Percentiles rank a stretch among this genome's conserved stretches.
Conservation (phyloP, 73 alveolate species). For the Effrenium voratum region DNA sequence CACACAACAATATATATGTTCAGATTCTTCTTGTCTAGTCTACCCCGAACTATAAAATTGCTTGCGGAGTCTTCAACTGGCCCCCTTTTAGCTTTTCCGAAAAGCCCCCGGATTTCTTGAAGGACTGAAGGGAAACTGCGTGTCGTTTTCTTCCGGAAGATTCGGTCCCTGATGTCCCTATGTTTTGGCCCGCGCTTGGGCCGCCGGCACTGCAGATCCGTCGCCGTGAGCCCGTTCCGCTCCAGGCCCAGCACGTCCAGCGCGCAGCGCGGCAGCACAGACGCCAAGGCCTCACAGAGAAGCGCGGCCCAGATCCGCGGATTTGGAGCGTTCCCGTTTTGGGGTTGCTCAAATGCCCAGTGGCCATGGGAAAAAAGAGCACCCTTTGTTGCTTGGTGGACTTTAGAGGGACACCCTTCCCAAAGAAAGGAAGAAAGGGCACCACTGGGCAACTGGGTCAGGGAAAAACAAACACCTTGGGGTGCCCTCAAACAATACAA, state of each 20-base stretch:
- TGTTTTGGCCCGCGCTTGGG: too few species aligned
- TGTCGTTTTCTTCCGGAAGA: too few species aligned
- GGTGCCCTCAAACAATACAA: background rate
- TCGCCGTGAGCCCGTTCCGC: constrained; percentile 25
- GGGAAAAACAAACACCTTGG: background rate
- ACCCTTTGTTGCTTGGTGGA: too few species aligned
- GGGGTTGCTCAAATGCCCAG: background rate
- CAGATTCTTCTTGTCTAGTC: too few species aligned
- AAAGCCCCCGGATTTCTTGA: too few species aligned
- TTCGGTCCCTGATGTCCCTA: too few species aligned
- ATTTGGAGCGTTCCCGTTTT: background rate
- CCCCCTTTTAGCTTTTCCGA: too few species aligned
- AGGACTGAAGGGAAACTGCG: too few species aligned
- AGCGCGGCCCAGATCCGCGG: background rate
- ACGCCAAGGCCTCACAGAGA: background rate
- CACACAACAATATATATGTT: too few species aligned
- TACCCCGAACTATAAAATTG: too few species aligned
- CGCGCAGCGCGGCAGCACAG: background rate
- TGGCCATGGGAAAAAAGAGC: background rate
- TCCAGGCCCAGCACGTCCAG: constrained; percentile 46
- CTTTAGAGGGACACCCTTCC: too few species aligned
- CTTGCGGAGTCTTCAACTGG: too few species aligned
- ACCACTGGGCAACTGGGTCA: background rate
- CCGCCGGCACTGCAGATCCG: constrained; percentile 45
- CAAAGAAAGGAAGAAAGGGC: background rate